Percentiles rank a stretch among this genome's conserved stretches.
Evolutionary conservation across 176 grass and related monocot genomes (phyloP).

Genomic region (Pharus latifolius): DNA sequence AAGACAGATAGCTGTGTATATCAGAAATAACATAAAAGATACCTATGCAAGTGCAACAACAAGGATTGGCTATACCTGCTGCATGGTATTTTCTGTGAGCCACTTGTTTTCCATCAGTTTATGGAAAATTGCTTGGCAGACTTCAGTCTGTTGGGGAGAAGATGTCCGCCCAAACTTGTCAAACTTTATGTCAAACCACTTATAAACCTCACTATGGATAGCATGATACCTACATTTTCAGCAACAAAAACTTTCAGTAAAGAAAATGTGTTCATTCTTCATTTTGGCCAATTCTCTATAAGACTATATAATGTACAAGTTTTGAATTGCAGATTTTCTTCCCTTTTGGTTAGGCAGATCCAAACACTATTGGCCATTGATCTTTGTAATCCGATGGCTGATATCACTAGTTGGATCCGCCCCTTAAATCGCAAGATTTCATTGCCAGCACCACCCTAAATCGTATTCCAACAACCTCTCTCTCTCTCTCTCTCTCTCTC

Average conservation of each 20-base stretch:
- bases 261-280: background rate
- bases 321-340: background rate
- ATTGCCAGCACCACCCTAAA: no score
- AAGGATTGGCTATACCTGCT: constrained; percentile 55
- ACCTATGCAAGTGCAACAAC: background rate
- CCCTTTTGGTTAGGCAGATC: background rate
- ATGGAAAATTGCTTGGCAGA: constrained; percentile 86
- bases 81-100: constrained; percentile 94
- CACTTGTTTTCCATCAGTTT: constrained; percentile 91
- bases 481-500: no score
- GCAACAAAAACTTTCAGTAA: constrained; percentile 4
- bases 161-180: constrained; percentile 93
- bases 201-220: constrained; percentile 78
- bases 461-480: no score
- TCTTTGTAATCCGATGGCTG: no score
- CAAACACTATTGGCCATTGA: background rate
- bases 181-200: constrained; percentile 98
- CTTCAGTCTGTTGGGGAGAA: constrained; percentile 69
- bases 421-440: background rate
- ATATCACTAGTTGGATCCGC: no score
- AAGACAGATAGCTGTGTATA: background rate
- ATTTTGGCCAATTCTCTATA: background rate
- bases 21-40: constrained; percentile 8
- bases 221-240: constrained; percentile 61
- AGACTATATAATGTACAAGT: background rate